These are phyloP conservation scores for Daldinia childiae DNA, from an alignment of 495 filamentous ascomycete species.

Conservation along the genomic window DNA sequence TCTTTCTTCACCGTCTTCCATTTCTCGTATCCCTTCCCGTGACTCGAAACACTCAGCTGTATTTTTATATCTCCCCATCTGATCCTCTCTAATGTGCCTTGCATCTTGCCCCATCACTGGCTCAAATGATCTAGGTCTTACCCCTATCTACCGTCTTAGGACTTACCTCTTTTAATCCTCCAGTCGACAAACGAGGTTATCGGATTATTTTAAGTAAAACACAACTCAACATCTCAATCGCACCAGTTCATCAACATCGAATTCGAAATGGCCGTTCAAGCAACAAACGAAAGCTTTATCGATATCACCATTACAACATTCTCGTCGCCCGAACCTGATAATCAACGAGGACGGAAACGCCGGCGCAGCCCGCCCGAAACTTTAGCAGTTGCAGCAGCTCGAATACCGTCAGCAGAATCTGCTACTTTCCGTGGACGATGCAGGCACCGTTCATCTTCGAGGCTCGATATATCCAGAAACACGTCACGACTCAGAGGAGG, in stretches of 20 bases:
- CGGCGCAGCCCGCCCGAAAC: slow-evolving; percentile 42
- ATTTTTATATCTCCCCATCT: slow-evolving; percentile 16
- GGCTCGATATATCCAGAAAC: slow-evolving; percentile 44
- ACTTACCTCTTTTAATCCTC: slow-evolving; percentile 8
- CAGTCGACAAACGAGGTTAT: slow-evolving; percentile 11
- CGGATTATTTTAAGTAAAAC: slow-evolving; percentile 9
- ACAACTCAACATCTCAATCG: slow-evolving; percentile 9
- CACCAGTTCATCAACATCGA: not conserved
- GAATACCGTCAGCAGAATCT: slow-evolving; percentile 50
- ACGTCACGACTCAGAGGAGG: slow-evolving; percentile 40
- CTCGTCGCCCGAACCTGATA: slow-evolving; percentile 46
- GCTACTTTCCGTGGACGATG: slow-evolving; percentile 52
- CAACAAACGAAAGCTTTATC: slow-evolving; percentile 34
- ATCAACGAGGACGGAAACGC: slow-evolving; percentile 49
- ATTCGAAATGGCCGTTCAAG: slow-evolving; percentile 24
- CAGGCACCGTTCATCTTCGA: slow-evolving; percentile 51
- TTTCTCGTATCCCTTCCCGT: slow-evolving; percentile 16
- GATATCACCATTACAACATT: slow-evolving; percentile 42
- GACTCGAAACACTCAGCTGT: slow-evolving; percentile 2
- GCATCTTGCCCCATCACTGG: slow-evolving; percentile 5
- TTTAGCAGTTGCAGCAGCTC: slow-evolving; percentile 25
- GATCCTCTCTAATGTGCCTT: not conserved
- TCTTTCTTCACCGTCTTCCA: slow-evolving; percentile 17
- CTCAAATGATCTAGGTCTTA: not conserved
- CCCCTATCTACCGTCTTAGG: slow-evolving; percentile 2